Evolutionary conservation across 108 stramenopile genomes (phyloP), one percentile per base, ranked within the genome.

Genomic region (Seminavis robusta): DNA sequence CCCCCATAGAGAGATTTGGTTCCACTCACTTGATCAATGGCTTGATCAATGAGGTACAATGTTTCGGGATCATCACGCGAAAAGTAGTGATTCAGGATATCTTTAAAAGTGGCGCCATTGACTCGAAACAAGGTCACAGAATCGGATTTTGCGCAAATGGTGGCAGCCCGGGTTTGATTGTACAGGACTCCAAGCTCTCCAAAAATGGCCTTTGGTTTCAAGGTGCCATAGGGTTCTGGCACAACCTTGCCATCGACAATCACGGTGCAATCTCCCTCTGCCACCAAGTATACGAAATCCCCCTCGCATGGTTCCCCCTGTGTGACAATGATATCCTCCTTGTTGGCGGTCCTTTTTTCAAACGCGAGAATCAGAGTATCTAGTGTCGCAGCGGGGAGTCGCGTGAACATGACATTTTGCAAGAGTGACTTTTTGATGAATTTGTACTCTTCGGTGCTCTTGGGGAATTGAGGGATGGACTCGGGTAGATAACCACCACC

Each of bases 201-300:
- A 37, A 71, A 64, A 24, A 65, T 33, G 10, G 24, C 19, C 5
- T 32, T 50, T 23, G 54, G 45, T 21, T 15, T 43, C 27, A 71
- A 8, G 4, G 30, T 65, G 1, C 64, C 57, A 42, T 65, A 71
- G 0, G 70, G 70, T 30, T 71, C 70, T 3, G 70, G 70, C 21
- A 65, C 53, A 9, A n/a, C 44, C 2, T 57, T 51, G 19, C 48
- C 57, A 49, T 71, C 70, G 0, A 71, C 53, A 1, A 56, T 29
- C 6, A 71, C 70, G 9, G 23, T 38, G 34, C 60, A 61, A 19
- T 49, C 17, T 13, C 70, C 70, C 31, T 64, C 57, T 0, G 33
- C 44, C 4, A 71, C 19, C 4, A 71, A n/a, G 44, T 65, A 65
- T n/a, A 71, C 60, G 39, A 34, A 71, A 27, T 33, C 57, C 9